Percentiles rank a stretch among this genome's conserved stretches.
phyloP scores from a whole-genome alignment of 2,329 filamentous ascomycete genomes.

The Exophiala xenobiotica region DNA sequence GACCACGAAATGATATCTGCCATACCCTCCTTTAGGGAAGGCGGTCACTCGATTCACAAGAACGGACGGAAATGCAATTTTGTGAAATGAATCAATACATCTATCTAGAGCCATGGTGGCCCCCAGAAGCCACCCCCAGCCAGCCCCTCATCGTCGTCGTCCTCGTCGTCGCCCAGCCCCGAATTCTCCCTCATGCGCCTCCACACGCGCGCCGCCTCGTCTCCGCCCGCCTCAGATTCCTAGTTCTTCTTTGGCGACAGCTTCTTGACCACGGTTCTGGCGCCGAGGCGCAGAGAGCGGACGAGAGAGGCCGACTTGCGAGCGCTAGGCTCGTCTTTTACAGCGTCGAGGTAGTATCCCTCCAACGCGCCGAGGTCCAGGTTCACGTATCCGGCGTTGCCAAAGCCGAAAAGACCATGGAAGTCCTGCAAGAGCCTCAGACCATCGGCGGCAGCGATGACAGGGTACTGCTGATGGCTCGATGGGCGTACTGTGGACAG shows the following conservation, averaged over 20 bases:
- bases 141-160: too few relatives aligned
- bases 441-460: background rate
- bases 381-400: background rate
- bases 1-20: too few relatives aligned
- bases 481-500: background rate
- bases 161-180: conserved; percentile 17
- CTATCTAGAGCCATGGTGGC: conserved; percentile 20
- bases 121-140: conserved; percentile 14
- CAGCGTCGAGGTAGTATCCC: background rate
- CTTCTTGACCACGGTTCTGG: conserved; percentile 8
- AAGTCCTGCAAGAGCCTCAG: background rate
- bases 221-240: conserved; percentile 13
- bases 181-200: conserved; percentile 16
- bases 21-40: too few relatives aligned
- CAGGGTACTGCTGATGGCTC: background rate
- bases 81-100: conserved; percentile 15
- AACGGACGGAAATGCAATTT: background rate
- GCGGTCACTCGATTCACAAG: too few relatives aligned
- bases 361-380: background rate
- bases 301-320: background rate
- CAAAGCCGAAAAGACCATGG: background rate
- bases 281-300: conserved; percentile 5
- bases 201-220: conserved; percentile 18
- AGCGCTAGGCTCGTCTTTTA: background rate
- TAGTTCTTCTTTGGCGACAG: conserved; percentile 9